Percentiles rank a stretch among this genome's conserved stretches.
These are phyloP conservation scores for Nitzschia sp. DNA, from an alignment of 108 stramenopile species.

Conservation along the genomic window DNA sequence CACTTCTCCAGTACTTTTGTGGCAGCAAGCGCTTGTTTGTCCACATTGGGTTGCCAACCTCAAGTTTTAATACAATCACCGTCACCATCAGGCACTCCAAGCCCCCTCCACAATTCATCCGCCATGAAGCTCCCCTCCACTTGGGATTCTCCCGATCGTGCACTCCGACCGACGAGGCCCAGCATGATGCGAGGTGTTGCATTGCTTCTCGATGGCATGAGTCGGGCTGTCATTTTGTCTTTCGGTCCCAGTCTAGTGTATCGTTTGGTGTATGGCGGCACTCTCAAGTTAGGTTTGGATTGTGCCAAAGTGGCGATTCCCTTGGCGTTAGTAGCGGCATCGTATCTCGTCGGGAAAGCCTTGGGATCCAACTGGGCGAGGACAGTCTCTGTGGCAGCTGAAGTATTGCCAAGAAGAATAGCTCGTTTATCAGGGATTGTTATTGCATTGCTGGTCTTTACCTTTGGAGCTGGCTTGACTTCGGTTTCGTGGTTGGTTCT, in stretches of 20 bases:
- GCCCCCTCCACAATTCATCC: too few species aligned
- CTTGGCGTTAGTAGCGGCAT: constrained; percentile 15
- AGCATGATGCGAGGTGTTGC: constrained; percentile 17
- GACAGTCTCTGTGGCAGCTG: neutral
- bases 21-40: too few species aligned
- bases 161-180: neutral
- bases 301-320: constrained; percentile 21
- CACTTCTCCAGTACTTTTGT: too few species aligned
- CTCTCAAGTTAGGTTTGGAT: constrained; percentile 2
- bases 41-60: too few species aligned
- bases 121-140: constrained; percentile 1
- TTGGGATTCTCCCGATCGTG: neutral
- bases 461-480: constrained; percentile 39
- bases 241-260: constrained; percentile 38
- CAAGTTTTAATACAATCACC: too few species aligned
- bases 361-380: constrained; percentile 7
- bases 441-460: constrained; percentile 30
- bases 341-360: constrained; percentile 22
- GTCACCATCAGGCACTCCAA: too few species aligned
- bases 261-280: constrained; percentile 18
- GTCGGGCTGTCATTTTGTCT: constrained; percentile 26
- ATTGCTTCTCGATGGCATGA: constrained; percentile 40
- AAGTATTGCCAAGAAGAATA: constrained; percentile 10
- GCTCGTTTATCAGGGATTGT: constrained; percentile 28
- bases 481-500: constrained; percentile 23